A percentile compares a stretch with the other conserved stretches of the same genome.
Evolutionary conservation across 345 rosid genomes (phyloP).

Genomic region (Tarenaya hassleriana): DNA sequence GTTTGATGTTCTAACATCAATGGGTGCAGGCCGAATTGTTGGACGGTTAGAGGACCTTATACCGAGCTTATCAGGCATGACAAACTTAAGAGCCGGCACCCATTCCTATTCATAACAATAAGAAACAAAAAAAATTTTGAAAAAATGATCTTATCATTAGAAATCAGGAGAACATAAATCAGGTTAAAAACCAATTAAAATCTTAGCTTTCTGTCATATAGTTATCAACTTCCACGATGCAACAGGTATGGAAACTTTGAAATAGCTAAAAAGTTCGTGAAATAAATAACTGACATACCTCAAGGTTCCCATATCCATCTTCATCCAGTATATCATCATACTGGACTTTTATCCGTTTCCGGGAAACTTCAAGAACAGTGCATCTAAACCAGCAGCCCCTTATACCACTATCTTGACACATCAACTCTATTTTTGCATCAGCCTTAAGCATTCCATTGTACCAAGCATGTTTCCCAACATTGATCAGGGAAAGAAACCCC

Average conservation of each 20-base stretch:
- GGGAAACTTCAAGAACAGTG: conserved; percentile 56
- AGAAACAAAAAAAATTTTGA: neutral
- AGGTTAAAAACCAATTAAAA: neutral
- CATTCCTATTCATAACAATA: conserved; percentile 60
- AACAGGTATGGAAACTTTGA: too few relatives aligned
- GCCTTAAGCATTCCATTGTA: conserved; percentile 33
- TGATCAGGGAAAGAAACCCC: conserved; percentile 47
- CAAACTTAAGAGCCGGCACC: conserved; percentile 66
- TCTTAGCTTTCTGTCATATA: too few relatives aligned
- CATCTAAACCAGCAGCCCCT: conserved; percentile 99
- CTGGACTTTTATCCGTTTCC: conserved; percentile 65
- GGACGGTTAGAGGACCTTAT: conserved; percentile 66
- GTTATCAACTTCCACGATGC: too few relatives aligned
- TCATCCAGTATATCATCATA: conserved; percentile 87
- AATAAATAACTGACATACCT: conserved; percentile 51
- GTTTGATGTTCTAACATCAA: conserved; percentile 25
- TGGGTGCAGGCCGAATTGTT: conserved; percentile 66
- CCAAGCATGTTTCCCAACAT: conserved; percentile 39
- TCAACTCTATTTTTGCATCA: conserved; percentile 67
- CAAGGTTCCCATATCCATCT: conserved; percentile 73
- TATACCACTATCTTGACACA: conserved; percentile 96
- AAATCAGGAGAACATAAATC: conserved; percentile 2
- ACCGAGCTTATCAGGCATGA: conserved; percentile 74
- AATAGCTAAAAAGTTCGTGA: conserved; percentile 8
- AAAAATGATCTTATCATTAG: neutral